phyloP scores from a whole-genome alignment of 2,329 filamentous ascomycete species.

The Orbilia javanica region DNA sequence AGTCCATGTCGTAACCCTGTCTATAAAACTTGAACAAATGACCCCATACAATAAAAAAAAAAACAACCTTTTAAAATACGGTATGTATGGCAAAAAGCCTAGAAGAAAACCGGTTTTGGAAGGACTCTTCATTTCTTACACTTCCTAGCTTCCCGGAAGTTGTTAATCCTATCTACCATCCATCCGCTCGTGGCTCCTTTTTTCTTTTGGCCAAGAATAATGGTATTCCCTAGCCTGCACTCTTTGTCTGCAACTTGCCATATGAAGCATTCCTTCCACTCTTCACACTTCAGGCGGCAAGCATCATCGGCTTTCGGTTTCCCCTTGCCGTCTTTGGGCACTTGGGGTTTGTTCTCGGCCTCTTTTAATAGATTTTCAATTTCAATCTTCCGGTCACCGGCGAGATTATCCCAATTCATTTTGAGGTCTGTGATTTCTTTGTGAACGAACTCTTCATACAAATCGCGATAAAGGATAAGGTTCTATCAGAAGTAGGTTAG shows the following conservation, averaged over 20 bases:
- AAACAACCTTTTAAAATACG: neutral
- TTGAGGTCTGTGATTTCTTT: slow-evolving; percentile 25
- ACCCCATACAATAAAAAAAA: neutral
- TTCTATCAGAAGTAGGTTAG: slow-evolving; percentile 25
- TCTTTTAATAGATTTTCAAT: slow-evolving; percentile 12
- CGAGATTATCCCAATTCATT: slow-evolving; percentile 35
- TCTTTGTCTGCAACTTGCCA: slow-evolving; percentile 42
- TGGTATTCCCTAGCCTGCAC: slow-evolving; percentile 13
- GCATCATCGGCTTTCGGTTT: slow-evolving; percentile 2
- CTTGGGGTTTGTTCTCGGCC: neutral
- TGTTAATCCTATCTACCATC: slow-evolving; percentile 17
- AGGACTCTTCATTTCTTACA: slow-evolving; percentile 13
- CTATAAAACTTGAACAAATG: neutral
- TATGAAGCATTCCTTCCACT: slow-evolving; percentile 34
- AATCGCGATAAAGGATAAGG: slow-evolving; percentile 37
- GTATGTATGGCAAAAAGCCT: no score
- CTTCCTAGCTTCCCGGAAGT: slow-evolving; percentile 16
- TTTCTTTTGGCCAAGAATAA: slow-evolving; percentile 27
- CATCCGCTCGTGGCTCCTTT: slow-evolving; percentile 30
- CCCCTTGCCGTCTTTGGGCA: slow-evolving; percentile 27
- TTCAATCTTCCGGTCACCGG: slow-evolving; percentile 16
- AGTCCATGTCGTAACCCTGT: neutral
- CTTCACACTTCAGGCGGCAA: slow-evolving; percentile 32
- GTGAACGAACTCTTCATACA: slow-evolving; percentile 41
- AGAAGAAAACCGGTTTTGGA: neutral